phyloP scores from a whole-genome alignment of 441 rosid species.

The Theobroma grandiflorum region DNA sequence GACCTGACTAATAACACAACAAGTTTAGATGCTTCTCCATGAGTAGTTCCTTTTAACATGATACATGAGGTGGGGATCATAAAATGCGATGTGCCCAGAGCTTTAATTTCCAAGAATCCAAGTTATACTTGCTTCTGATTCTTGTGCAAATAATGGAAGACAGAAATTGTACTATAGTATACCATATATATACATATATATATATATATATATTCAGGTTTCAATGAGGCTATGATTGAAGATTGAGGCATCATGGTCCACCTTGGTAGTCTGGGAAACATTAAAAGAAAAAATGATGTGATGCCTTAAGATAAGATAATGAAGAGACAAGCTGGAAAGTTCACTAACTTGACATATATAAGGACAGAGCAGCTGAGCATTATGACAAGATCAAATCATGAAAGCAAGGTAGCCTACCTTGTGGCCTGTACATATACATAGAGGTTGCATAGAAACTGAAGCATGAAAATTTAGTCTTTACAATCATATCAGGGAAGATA shows the following conservation, averaged over 20 bases:
- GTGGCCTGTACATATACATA: not conserved
- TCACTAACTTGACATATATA: not conserved
- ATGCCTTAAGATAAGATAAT: slow-evolving; percentile 2
- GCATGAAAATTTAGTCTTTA: not conserved
- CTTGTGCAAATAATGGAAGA: slow-evolving; percentile 1
- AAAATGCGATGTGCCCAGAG: not conserved
- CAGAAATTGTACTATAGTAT: not conserved
- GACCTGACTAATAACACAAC: not conserved
- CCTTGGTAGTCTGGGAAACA: not conserved
- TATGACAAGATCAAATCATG: not conserved
- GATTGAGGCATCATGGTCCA: not conserved
- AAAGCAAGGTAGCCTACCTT: not conserved
- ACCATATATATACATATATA: no score
- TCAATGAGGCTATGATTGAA: slow-evolving; percentile 3
- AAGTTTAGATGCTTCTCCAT: not conserved
- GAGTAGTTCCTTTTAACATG: not conserved
- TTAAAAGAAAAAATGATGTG: slow-evolving; percentile 4
- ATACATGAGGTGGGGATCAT: not conserved
- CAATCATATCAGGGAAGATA: not conserved
- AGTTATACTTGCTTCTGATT: not conserved
- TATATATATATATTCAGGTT: not conserved
- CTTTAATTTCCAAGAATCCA: not conserved
- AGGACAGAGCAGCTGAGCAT: slow-evolving; percentile 4
- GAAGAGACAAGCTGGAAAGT: not conserved
- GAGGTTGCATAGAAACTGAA: not conserved